Base-by-base conservation (phyloP, 306 rosid species). In the Vigna radiata region DNA sequence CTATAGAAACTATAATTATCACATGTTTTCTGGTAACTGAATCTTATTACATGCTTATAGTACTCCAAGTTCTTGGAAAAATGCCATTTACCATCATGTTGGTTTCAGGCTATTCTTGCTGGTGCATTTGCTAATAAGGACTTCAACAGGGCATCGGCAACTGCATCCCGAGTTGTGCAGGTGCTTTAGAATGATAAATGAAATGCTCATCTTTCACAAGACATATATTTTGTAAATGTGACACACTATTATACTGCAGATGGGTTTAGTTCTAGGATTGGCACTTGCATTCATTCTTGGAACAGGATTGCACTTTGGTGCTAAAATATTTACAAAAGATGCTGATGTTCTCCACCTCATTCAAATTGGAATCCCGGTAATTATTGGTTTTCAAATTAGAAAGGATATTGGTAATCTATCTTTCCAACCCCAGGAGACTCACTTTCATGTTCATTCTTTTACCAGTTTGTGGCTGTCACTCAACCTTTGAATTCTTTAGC, bases 401-500 rank as follows among this genome's bases (percentile, higher is more conserved):
- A 50, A 78, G 77, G 29, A 18, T 69, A 46, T 53, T 15, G 29
- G 19, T 36, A 15, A 36, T 65, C 48, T 43, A 21, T 49, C 41
- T 6, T 61, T 33, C 61, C 70, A 73, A 61, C 54, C 27, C 31
- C 5, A 49, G 48, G 54, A 50, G 80, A 52, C 78, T 76, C 68
- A 78, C 33, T 65, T 63, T 67, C 62, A 68, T 81, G 31, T 71
- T 65, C 25, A 66, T 72, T 66, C 33, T 41, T 13, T 82, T 76
- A 36, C 13, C 88, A 95, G 99, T 95, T 95, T 87, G 93, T 95
- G 67, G 97, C 96, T 72, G 88, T 87, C 52, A 95, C 97, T 56
- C 99, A 95, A 76, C 99, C 99, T 75, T 76, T 95, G 73, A 95
- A 95, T 76, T 84, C 89, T 56, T 81, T 95, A 87, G 97, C 99